phyloP scores from a whole-genome alignment of 2,329 filamentous ascomycete species.

The Fonsecaea multimorphosa region DNA sequence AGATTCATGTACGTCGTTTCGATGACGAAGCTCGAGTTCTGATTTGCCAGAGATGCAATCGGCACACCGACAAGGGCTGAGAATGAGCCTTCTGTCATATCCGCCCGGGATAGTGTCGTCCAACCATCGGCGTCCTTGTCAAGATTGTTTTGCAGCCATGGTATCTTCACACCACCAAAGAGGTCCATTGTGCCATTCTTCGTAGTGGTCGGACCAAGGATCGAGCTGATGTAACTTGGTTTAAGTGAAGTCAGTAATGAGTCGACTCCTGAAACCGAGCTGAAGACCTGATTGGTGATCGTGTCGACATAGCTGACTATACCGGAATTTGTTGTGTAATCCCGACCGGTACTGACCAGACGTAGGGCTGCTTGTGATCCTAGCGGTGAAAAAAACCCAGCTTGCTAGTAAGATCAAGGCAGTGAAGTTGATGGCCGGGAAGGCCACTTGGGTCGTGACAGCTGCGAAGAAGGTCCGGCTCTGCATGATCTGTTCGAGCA shows the following conservation, averaged over 20 bases:
- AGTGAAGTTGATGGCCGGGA: constrained; percentile 28
- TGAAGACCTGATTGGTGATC: constrained; percentile 19
- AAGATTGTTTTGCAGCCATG: constrained; percentile 23
- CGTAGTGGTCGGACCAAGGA: constrained; percentile 27
- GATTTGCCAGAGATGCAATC: constrained; percentile 27
- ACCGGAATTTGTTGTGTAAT: constrained; percentile 20
- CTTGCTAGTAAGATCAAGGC: constrained; percentile 28
- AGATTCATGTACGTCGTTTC: constrained; percentile 37
- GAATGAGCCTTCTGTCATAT: constrained; percentile 27
- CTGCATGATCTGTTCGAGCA: constrained; percentile 37
- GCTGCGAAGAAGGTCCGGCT: constrained; percentile 36
- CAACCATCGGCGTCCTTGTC: constrained; percentile 29
- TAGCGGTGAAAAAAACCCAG: constrained; percentile 37
- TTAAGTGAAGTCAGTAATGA: constrained; percentile 26
- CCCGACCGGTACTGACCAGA: constrained; percentile 19
- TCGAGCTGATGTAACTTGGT: constrained; percentile 33
- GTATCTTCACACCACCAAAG: constrained; percentile 38
- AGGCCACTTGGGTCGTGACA: constrained; percentile 24
- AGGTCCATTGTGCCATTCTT: constrained; percentile 33
- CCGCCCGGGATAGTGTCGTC: constrained; percentile 19
- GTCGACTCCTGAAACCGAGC: constrained; percentile 20
- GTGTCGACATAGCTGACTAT: constrained; percentile 21
- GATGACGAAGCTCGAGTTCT: constrained; percentile 33
- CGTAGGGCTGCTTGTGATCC: constrained; percentile 37
- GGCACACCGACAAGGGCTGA: constrained; percentile 34